phyloP scores from a whole-genome alignment of 2,329 filamentous ascomycete species.

The Colletotrichum truncatum region DNA sequence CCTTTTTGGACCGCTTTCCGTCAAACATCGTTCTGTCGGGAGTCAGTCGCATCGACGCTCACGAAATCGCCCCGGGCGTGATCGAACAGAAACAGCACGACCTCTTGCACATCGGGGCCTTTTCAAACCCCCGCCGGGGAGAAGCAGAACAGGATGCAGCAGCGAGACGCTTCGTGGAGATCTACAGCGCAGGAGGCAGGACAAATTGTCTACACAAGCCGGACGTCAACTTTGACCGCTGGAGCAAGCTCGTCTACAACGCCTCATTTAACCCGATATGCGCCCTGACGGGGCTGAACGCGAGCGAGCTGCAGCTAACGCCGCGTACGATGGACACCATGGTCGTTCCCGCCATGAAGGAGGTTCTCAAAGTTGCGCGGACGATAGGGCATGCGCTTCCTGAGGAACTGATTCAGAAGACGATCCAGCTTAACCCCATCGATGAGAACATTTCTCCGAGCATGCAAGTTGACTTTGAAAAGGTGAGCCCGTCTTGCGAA shows the following conservation, averaged over 20 bases:
- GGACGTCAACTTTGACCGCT: constrained; percentile 53
- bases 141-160: constrained; percentile 35
- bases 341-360: constrained; percentile 61
- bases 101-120: constrained; percentile 58
- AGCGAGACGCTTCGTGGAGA: constrained; percentile 51
- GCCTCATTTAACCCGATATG: constrained; percentile 62
- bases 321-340: constrained; percentile 54
- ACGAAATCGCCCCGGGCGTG: constrained; percentile 54
- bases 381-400: constrained; percentile 52
- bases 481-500: constrained; percentile 35
- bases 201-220: constrained; percentile 50
- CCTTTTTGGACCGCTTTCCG: constrained; percentile 59
- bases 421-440: constrained; percentile 58
- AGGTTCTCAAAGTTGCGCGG: constrained; percentile 57
- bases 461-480: constrained; percentile 62
- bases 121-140: constrained; percentile 46
- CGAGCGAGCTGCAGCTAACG: constrained; percentile 56
- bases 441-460: constrained; percentile 59
- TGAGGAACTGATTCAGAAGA: constrained; percentile 50
- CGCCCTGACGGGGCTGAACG: constrained; percentile 60
- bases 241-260: constrained; percentile 61
- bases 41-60: constrained; percentile 60
- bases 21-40: constrained; percentile 61
- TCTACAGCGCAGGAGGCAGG: constrained; percentile 58
- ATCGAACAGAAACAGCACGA: constrained; percentile 64